phyloP scores from a whole-genome alignment of 1,284 basidiomycete genomes.

The Cryptococcus floricola region DNA sequence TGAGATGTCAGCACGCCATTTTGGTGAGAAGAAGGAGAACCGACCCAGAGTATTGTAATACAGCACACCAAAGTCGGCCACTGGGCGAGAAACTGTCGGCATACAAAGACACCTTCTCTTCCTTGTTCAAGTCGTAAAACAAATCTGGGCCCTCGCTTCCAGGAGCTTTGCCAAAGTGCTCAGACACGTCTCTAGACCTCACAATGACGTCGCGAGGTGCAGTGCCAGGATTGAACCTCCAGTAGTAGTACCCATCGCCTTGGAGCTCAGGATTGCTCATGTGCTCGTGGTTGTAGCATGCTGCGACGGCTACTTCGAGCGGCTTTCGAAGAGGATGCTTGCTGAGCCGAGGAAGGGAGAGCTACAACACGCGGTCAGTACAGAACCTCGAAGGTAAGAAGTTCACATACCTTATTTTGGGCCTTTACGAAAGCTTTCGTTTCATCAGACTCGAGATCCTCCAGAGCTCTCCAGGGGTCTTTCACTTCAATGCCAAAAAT shows the following conservation, averaged over 20 bases:
- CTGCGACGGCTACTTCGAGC: slow-evolving; percentile 15
- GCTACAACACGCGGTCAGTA: neutral
- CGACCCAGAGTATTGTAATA: slow-evolving; percentile 17
- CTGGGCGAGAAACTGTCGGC: slow-evolving; percentile 14
- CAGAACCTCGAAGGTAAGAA: too few relatives aligned
- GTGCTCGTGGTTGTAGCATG: slow-evolving; percentile 10
- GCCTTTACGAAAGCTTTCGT: slow-evolving; percentile 9
- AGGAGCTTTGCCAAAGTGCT: slow-evolving; percentile 15
- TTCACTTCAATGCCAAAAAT: slow-evolving; percentile 9
- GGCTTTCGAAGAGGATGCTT: slow-evolving; percentile 8
- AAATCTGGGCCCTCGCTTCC: slow-evolving; percentile 7
- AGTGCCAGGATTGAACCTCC: slow-evolving; percentile 17
- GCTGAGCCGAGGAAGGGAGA: slow-evolving; percentile 12
- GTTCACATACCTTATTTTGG: slow-evolving; percentile 14
- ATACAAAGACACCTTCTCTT: slow-evolving; percentile 14
- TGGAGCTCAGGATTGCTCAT: slow-evolving; percentile 13
- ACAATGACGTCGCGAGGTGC: slow-evolving; percentile 17
- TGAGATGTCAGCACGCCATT: neutral
- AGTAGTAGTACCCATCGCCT: slow-evolving; percentile 20
- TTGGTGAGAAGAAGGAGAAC: neutral
- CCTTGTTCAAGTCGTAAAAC: slow-evolving; percentile 17
- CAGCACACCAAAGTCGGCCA: slow-evolving; percentile 11
- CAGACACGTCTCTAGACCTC: slow-evolving; percentile 9
- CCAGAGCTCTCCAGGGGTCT: slow-evolving; percentile 15
- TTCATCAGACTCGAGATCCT: slow-evolving; percentile 9